Conservation (phyloP, 2,329 filamentous ascomycete species). For the Exophiala oligosperma region DNA sequence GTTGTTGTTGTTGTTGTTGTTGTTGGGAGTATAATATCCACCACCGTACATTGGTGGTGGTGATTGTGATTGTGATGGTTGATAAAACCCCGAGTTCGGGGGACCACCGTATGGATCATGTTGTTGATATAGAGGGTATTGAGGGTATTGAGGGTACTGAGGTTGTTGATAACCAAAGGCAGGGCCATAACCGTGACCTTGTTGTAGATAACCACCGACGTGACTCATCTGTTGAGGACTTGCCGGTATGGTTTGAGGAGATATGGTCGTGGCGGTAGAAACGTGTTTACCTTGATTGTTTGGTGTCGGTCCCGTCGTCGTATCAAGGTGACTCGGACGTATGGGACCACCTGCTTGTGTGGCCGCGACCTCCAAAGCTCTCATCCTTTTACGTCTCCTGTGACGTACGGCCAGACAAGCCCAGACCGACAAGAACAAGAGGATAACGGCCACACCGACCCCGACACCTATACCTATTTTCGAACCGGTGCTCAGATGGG, state of each 20-base stretch:
- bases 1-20: too few species aligned
- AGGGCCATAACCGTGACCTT: background rate
- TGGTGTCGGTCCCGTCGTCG: background rate
- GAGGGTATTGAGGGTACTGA: background rate
- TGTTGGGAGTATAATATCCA: too few species aligned
- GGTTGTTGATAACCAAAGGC: background rate
- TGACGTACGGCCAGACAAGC: slow-evolving; percentile 12
- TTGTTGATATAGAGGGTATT: background rate
- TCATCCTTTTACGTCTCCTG: slow-evolving; percentile 12
- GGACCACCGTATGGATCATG: background rate
- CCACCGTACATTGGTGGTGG: background rate
- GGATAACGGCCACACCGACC: slow-evolving; percentile 40
- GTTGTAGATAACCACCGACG: background rate
- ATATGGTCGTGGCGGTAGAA: slow-evolving; percentile 11
- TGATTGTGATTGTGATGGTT: background rate
- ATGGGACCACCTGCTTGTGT: slow-evolving; percentile 9
- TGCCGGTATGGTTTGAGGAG: background rate
- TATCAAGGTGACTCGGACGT: background rate
- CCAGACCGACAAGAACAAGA: slow-evolving; percentile 13
- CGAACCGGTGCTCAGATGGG: slow-evolving; percentile 28
- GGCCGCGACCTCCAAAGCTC: slow-evolving; percentile 7
- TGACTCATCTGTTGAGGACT: slow-evolving; percentile 7
- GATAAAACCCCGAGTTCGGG: background rate
- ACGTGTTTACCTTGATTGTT: slow-evolving; percentile 11
- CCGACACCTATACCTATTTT: slow-evolving; percentile 37